Conservation (phyloP, 768 basidiomycete species). For the Asterophora lycoperdoides region DNA sequence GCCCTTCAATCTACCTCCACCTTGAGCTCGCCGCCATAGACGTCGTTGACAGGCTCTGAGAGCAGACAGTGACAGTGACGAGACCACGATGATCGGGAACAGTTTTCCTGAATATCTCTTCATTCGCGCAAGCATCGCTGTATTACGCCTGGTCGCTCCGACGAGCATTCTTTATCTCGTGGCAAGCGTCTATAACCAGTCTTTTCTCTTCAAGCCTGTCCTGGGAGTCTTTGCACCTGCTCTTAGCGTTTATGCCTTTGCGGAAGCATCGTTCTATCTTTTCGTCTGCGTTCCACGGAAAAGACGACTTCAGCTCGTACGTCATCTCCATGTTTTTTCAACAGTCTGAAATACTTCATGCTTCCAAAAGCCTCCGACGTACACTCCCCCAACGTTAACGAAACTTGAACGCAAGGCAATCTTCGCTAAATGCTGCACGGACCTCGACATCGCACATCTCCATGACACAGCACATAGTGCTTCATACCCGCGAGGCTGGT, state of each 20-base stretch:
- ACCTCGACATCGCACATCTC: constrained; percentile 11
- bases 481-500: constrained; percentile 48
- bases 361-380: constrained; percentile 27
- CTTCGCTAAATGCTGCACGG: constrained; percentile 43
- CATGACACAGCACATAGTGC: constrained; percentile 16
- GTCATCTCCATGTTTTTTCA: constrained; percentile 6
- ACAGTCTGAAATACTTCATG: not conserved
- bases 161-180: constrained; percentile 38
- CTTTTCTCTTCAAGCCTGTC: constrained; percentile 26
- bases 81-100: constrained; percentile 40
- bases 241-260: constrained; percentile 29
- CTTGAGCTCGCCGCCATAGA: no score
- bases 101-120: constrained; percentile 48
- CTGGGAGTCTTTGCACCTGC: constrained; percentile 31
- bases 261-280: constrained; percentile 48
- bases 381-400: constrained; percentile 31
- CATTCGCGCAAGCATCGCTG: constrained; percentile 42
- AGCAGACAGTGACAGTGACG: no score
- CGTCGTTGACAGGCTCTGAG: no score
- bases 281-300: constrained; percentile 46
- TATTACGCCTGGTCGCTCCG: constrained; percentile 47
- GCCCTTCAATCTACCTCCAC: no score
- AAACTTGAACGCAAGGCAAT: constrained; percentile 42
- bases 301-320: constrained; percentile 45
- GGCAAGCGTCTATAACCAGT: constrained; percentile 20